Percentiles rank a stretch among this genome's conserved stretches.
phyloP scores from a whole-genome alignment of 2,329 filamentous ascomycete species.

The Fusarium heterosporum region DNA sequence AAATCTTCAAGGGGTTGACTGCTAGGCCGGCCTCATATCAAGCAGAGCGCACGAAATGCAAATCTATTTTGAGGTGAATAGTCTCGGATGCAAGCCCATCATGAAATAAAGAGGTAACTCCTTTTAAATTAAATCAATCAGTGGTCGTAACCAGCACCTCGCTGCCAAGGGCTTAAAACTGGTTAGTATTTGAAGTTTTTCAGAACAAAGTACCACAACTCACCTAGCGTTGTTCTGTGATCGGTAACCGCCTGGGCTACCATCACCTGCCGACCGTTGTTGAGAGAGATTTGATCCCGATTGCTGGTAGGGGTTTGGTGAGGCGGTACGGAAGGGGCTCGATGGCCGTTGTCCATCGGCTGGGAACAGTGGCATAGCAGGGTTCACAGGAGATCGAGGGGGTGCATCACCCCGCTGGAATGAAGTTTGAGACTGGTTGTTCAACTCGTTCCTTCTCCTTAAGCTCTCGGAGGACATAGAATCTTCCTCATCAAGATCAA shows the following conservation, averaged over 20 bases:
- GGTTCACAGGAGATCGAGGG: constrained; percentile 56
- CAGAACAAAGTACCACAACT: constrained; percentile 1
- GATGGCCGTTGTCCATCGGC: constrained; percentile 51
- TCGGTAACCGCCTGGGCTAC: constrained; percentile 52
- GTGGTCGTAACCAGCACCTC: constrained; percentile 59
- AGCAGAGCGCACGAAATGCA: constrained; percentile 28
- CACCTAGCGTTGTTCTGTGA: constrained; percentile 57
- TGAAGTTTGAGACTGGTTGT: constrained; percentile 50
- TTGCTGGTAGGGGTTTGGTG: constrained; percentile 53
- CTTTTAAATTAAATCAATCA: constrained; percentile 37
- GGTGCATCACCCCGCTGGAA: constrained; percentile 48
- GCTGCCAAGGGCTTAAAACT: constrained; percentile 57
- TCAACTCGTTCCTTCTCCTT: constrained; percentile 51
- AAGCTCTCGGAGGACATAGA: constrained; percentile 55
- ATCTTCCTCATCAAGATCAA: constrained; percentile 57
- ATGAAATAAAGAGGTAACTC: constrained; percentile 30
- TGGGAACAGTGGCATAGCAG: constrained; percentile 59
- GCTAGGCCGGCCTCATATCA: constrained; percentile 15
- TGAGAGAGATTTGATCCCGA: constrained; percentile 49
- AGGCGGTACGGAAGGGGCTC: constrained; percentile 52
- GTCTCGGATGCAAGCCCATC: constrained; percentile 33
- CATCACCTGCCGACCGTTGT: constrained; percentile 50
- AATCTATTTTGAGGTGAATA: constrained; percentile 24
- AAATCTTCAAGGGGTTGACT: constrained; percentile 9
- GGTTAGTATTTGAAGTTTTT: constrained; percentile 34